Percentiles rank a stretch among this genome's conserved stretches.
Conservation (phyloP, 345 rosid species). For the Schrenkiella parvula region DNA sequence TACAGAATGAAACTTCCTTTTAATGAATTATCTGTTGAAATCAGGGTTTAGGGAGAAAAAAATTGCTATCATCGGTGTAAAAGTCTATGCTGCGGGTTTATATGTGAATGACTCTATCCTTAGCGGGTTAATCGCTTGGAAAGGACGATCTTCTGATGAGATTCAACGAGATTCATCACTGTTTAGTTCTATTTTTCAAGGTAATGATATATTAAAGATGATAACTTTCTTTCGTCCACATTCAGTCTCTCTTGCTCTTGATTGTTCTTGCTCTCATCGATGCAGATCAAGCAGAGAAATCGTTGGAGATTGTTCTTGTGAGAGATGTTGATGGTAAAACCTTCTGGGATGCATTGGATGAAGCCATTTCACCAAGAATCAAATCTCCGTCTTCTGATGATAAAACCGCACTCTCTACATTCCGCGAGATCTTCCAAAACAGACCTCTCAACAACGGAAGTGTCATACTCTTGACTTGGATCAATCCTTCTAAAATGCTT, state of each 20-base stretch:
- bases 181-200: conserved; percentile 50
- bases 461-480: conserved; percentile 71
- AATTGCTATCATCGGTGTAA: conserved; percentile 77
- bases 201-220: conserved; percentile 31
- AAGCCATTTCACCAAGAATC: conserved; percentile 70
- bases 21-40: neutral
- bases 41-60: conserved; percentile 88
- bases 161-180: conserved; percentile 49
- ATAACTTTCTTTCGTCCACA: neutral
- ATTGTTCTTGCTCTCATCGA: neutral
- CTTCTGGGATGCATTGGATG: conserved; percentile 87
- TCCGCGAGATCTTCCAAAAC: conserved; percentile 60
- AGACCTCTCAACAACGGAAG: conserved; percentile 71
- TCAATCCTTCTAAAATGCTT: conserved; percentile 59
- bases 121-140: conserved; percentile 46
- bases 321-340: conserved; percentile 95
- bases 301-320: conserved; percentile 77
- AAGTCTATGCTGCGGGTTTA: conserved; percentile 85
- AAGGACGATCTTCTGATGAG: conserved; percentile 49
- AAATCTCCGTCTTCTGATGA: conserved; percentile 49
- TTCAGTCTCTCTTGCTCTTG: neutral
- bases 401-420: conserved; percentile 57
- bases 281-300: conserved; percentile 65
- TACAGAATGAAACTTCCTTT: neutral
- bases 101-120: conserved; percentile 50